Conservation (phyloP, 441 rosid species). For the Syzygium malaccense region DNA sequence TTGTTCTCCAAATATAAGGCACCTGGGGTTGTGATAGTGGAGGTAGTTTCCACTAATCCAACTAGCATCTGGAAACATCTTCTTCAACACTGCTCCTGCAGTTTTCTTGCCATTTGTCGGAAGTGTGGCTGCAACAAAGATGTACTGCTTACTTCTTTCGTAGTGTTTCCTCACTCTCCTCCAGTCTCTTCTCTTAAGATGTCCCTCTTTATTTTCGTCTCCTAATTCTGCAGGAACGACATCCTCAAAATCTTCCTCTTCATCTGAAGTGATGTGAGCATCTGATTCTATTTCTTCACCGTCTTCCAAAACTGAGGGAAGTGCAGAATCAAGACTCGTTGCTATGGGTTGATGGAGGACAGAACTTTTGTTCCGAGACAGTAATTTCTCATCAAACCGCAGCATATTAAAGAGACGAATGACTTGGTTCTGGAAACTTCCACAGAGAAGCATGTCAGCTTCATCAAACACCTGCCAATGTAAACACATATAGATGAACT, state of each 20-base stretch:
- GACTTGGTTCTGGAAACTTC: conserved; percentile 84
- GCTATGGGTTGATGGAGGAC: conserved; percentile 17
- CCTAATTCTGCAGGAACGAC: conserved; percentile 20
- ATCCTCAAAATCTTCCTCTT: conserved; percentile 32
- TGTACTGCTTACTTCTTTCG: conserved; percentile 79
- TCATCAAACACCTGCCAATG: conserved; percentile 84
- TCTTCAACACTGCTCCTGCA: conserved; percentile 78
- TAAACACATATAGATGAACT: background rate
- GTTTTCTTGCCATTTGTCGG: conserved; percentile 91
- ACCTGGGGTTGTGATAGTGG: conserved; percentile 94
- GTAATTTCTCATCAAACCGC: conserved; percentile 69
- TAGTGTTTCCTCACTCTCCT: conserved; percentile 67
- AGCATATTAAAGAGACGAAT: conserved; percentile 70
- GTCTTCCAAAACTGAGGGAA: conserved; percentile 15
- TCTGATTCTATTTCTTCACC: conserved; percentile 9
- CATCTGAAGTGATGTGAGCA: conserved; percentile 26
- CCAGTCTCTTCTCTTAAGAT: conserved; percentile 50
- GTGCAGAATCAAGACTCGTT: conserved; percentile 14
- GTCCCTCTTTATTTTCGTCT: conserved; percentile 20
- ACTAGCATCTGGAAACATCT: conserved; percentile 79
- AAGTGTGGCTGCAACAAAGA: conserved; percentile 93
- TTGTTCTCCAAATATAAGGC: background rate
- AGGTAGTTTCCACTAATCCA: conserved; percentile 93
- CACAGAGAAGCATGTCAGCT: conserved; percentile 95
- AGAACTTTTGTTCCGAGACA: conserved; percentile 36